Evolutionary conservation across 2,329 filamentous ascomycete genomes (phyloP).

Genomic region (Neofusicoccum cordaticola): DNA sequence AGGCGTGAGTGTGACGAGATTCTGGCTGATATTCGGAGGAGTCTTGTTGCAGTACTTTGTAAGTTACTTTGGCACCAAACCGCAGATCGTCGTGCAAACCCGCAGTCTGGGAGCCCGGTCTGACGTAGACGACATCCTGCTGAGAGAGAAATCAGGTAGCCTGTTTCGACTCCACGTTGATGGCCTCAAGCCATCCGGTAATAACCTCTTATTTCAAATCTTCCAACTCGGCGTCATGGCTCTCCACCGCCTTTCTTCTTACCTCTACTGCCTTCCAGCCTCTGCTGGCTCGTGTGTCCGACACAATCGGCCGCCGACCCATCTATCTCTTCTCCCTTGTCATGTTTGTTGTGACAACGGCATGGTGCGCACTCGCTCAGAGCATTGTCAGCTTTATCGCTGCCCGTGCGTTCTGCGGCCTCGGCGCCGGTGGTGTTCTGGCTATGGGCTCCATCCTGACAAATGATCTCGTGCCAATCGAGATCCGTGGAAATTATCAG

Average conservation of each 20-base stretch:
- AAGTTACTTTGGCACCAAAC: constrained; percentile 18
- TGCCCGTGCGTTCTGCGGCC: constrained; percentile 67
- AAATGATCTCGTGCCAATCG: constrained; percentile 71
- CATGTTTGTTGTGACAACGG: constrained; percentile 63
- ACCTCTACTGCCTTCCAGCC: constrained; percentile 76
- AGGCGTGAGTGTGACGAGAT: constrained; percentile 32
- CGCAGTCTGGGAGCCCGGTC: not conserved
- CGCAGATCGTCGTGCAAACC: not conserved
- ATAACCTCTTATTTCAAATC: constrained; percentile 77
- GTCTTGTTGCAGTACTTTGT: constrained; percentile 39
- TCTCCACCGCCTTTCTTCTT: constrained; percentile 75
- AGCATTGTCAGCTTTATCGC: constrained; percentile 69
- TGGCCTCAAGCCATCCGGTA: constrained; percentile 77
- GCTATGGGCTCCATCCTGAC: constrained; percentile 69
- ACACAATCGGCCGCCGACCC: constrained; percentile 67
- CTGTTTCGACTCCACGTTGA: constrained; percentile 72
- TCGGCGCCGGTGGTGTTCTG: constrained; percentile 70
- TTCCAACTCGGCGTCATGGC: constrained; percentile 77
- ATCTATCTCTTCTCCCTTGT: constrained; percentile 63
- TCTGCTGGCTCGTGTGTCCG: constrained; percentile 69
- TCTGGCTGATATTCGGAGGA: constrained; percentile 38
- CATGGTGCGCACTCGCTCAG: constrained; percentile 66
- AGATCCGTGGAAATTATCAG: constrained; percentile 70
- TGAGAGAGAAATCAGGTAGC: constrained; percentile 27
- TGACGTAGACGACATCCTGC: not conserved